phyloP scores from a whole-genome alignment of 2,329 filamentous ascomycete species.

The Ophiostoma ulmi region DNA sequence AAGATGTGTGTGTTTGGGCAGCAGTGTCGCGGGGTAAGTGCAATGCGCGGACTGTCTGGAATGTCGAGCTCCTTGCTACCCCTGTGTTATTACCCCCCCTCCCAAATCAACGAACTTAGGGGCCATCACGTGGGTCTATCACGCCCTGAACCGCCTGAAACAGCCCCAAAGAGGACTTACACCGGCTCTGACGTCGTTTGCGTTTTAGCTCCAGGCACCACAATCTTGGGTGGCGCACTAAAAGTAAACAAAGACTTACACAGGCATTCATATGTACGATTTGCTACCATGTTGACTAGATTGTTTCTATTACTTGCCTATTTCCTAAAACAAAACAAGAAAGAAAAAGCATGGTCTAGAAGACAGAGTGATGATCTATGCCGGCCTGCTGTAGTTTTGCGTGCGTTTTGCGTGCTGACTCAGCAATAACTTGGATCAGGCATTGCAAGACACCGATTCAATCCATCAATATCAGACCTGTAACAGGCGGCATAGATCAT shows the following conservation, averaged over 20 bases:
- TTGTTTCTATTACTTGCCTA: not conserved
- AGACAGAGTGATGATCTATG: no score
- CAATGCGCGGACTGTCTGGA: constrained; percentile 5
- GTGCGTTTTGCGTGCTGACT: not conserved
- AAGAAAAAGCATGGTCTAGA: no score
- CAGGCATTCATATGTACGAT: not conserved
- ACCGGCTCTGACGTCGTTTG: constrained; percentile 16
- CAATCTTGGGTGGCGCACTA: constrained; percentile 8
- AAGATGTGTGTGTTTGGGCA: constrained; percentile 4
- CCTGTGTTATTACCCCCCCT: constrained; percentile 10
- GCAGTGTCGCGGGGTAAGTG: constrained; percentile 16
- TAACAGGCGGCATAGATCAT: not conserved
- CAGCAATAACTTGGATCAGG: not conserved
- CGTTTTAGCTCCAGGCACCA: constrained; percentile 19
- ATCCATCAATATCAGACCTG: not conserved
- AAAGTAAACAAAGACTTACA: constrained; percentile 9
- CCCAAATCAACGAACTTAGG: constrained; percentile 4
- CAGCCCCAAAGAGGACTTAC: constrained; percentile 12
- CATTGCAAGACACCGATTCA: not conserved
- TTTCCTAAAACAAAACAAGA: no score
- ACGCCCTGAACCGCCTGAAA: constrained; percentile 3
- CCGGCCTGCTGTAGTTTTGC: no score
- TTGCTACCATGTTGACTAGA: not conserved
- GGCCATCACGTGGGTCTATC: not conserved
- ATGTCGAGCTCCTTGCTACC: constrained; percentile 7